Percentiles rank a stretch among this genome's conserved stretches.
Conservation (phyloP, 2,329 filamentous ascomycete species). For the Sarocladium brachiariae region DNA sequence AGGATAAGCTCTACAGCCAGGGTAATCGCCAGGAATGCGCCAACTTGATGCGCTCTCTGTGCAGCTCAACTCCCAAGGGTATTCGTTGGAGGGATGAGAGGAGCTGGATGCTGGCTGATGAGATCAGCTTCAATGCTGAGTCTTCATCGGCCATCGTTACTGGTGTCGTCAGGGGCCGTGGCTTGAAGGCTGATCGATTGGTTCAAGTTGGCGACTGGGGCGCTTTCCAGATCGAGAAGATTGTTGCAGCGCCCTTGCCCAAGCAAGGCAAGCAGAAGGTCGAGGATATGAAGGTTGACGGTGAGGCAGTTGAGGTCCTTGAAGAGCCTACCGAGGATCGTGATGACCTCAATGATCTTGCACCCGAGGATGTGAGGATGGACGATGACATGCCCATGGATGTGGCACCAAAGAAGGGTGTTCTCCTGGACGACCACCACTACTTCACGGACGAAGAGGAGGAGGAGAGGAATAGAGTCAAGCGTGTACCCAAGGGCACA, state of each 20-base stretch:
- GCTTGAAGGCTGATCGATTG: constrained; percentile 81
- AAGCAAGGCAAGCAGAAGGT: constrained; percentile 52
- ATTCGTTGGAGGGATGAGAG: constrained; percentile 93
- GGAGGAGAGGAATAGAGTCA: constrained; percentile 46
- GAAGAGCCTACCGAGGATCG: constrained; percentile 70
- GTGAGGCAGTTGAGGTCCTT: constrained; percentile 48
- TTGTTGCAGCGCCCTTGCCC: constrained; percentile 66
- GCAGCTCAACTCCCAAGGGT: constrained; percentile 86
- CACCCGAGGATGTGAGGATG: constrained; percentile 81
- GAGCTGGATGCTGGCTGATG: constrained; percentile 90
- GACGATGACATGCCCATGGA: constrained; percentile 31
- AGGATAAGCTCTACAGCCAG: constrained; percentile 84
- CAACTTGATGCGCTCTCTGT: constrained; percentile 84
- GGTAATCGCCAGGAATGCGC: constrained; percentile 86
- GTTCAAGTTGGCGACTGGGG: constrained; percentile 93
- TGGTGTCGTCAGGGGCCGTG: constrained; percentile 78
- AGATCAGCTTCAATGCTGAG: constrained; percentile 60
- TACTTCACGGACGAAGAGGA: constrained; percentile 91
- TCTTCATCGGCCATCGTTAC: constrained; percentile 66
- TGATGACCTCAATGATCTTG: constrained; percentile 76
- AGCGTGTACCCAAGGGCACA: constrained; percentile 79
- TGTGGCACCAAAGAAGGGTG: constrained; percentile 62
- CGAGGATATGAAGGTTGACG: constrained; percentile 69
- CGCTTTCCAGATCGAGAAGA: constrained; percentile 85
- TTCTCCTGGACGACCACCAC: constrained; percentile 91